A percentile compares a stretch with the other conserved stretches of the same genome.
phyloP scores from a whole-genome alignment of 345 rosid species.

The Sonneratia caseolaris region DNA sequence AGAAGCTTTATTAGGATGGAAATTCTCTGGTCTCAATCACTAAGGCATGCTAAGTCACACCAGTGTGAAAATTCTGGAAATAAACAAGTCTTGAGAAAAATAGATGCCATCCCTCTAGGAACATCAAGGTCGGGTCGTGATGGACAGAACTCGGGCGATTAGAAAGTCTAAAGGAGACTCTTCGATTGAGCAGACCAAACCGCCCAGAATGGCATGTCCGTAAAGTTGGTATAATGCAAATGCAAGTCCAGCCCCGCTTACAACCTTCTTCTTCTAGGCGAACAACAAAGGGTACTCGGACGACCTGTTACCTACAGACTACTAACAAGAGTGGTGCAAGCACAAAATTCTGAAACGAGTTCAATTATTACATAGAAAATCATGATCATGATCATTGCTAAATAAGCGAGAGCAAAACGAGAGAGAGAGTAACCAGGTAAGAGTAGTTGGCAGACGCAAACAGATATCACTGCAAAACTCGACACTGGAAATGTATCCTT shows the following conservation, averaged over 20 bases:
- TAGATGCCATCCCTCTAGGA: no score
- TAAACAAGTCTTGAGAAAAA: no score
- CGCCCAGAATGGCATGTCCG: neutral
- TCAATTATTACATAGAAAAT: slow-evolving; percentile 10
- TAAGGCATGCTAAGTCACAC: no score
- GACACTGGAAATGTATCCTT: neutral
- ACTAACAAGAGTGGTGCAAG: slow-evolving; percentile 5
- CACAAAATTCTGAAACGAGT: slow-evolving; percentile 7
- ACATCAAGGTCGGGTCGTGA: no score
- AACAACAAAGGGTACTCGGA: slow-evolving; percentile 1
- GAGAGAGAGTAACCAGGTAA: neutral
- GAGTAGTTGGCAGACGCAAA: neutral
- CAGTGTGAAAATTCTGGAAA: no score
- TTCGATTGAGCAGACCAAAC: neutral
- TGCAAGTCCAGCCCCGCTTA: slow-evolving; percentile 2
- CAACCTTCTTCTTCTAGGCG: slow-evolving; percentile 4
- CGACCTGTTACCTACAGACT: slow-evolving; percentile 10
- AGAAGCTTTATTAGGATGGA: no score
- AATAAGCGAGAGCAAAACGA: slow-evolving; percentile 3
- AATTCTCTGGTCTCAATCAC: no score
- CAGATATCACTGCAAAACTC: slow-evolving; percentile 4
- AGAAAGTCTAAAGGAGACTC: no score
- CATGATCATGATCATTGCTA: slow-evolving; percentile 4
- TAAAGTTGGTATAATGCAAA: neutral
- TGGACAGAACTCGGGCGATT: no score